Evolutionary conservation across 192 early-diverging fungal genomes (phyloP).

Genomic region (Spizellomyces sp.): DNA sequence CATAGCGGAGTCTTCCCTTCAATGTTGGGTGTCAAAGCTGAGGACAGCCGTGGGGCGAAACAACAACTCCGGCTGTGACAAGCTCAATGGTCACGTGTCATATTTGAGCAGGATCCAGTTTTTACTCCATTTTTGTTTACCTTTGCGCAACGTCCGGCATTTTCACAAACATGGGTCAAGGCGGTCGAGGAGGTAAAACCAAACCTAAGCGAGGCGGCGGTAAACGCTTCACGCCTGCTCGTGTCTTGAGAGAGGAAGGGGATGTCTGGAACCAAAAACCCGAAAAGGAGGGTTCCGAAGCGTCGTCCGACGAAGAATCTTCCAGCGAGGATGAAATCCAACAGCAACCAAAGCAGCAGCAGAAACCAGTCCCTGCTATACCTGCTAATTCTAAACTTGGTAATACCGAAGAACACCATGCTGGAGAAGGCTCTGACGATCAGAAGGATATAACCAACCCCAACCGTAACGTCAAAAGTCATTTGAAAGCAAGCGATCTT

Average conservation of each 20-base stretch:
- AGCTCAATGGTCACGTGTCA: no score
- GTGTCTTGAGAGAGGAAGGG: constrained; percentile 30
- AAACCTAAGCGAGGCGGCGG: constrained; percentile 60
- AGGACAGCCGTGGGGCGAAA: no score
- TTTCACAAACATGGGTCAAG: background rate
- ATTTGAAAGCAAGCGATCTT: constrained; percentile 44
- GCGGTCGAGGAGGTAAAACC: constrained; percentile 67
- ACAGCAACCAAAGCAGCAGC: background rate
- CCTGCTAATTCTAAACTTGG: constrained; percentile 25
- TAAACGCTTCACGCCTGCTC: constrained; percentile 29
- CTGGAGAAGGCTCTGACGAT: constrained; percentile 6
- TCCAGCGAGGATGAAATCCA: constrained; percentile 29
- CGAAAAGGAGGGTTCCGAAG: constrained; percentile 18
- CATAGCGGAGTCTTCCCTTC: no score
- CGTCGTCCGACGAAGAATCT: constrained; percentile 11
- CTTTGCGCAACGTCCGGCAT: no score
- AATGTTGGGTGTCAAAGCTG: no score
- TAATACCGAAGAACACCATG: background rate
- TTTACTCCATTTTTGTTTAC: no score
- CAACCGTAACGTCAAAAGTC: constrained; percentile 33
- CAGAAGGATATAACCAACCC: constrained; percentile 40
- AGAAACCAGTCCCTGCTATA: constrained; percentile 9
- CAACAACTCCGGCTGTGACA: no score
- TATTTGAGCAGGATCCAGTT: no score
- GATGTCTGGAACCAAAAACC: constrained; percentile 18